Percentiles rank a stretch among this genome's conserved stretches.
phyloP scores from a whole-genome alignment of 768 basidiomycete genomes.

The Coprinopsis cinerea region DNA sequence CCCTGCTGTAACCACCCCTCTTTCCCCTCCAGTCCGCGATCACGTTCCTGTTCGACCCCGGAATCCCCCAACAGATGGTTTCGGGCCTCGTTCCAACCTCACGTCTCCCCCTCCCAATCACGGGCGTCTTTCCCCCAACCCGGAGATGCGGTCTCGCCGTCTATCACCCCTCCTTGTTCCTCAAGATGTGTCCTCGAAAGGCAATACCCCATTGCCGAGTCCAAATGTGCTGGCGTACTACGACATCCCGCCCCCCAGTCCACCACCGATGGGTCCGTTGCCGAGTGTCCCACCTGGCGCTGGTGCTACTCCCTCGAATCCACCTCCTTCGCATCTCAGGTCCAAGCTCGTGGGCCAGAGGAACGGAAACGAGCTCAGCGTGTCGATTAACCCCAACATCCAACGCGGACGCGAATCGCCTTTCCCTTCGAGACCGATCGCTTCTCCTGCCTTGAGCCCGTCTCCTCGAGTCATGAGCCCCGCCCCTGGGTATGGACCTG shows the following conservation, averaged over 20 bases:
- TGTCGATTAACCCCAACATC: constrained; percentile 15
- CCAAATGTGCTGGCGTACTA: constrained; percentile 41
- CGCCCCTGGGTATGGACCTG: not conserved
- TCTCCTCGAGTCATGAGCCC: not conserved
- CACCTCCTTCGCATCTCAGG: constrained; percentile 1
- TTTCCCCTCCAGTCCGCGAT: not conserved
- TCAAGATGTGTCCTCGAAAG: not conserved
- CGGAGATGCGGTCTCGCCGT: not conserved
- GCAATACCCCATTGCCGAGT: constrained; percentile 20
- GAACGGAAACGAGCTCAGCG: constrained; percentile 1
- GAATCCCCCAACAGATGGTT: constrained; percentile 16
- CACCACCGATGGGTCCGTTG: constrained; percentile 40
- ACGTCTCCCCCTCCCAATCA: not conserved
- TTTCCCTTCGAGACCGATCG: constrained; percentile 42
- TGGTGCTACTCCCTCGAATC: not conserved
- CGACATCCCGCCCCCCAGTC: constrained; percentile 46
- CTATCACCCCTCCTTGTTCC: constrained; percentile 3
- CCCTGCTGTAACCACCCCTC: constrained; percentile 4
- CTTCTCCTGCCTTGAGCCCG: not conserved
- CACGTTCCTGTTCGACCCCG: constrained; percentile 14
- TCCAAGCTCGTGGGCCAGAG: not conserved
- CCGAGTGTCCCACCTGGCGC: constrained; percentile 27
- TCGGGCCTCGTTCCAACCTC: constrained; percentile 13
- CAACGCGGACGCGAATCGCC: constrained; percentile 45
- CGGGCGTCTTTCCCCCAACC: constrained; percentile 13